Percentiles rank a stretch among this genome's conserved stretches.
phyloP scores from a whole-genome alignment of 1,284 basidiomycete genomes.

The Schizophyllum amplum region DNA sequence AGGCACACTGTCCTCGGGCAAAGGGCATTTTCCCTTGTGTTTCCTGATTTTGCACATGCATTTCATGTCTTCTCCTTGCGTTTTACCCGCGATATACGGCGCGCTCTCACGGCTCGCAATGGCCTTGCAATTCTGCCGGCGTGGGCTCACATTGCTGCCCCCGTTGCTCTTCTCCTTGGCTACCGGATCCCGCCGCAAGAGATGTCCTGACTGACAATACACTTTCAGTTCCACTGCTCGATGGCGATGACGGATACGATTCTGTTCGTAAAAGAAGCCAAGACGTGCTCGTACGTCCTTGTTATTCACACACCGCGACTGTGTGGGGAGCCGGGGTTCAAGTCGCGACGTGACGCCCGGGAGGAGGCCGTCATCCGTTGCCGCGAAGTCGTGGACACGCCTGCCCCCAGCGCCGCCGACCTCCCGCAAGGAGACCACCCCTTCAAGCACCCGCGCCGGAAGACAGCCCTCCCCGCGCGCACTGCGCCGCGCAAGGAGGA shows the following conservation, averaged over 20 bases:
- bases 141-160: background rate
- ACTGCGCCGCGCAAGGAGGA: constrained; percentile 14
- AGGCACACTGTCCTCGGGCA: background rate
- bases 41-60: background rate
- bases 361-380: constrained; percentile 68
- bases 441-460: constrained; percentile 37
- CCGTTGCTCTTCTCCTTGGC: background rate
- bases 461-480: constrained; percentile 37
- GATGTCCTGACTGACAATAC: no score
- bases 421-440: constrained; percentile 49
- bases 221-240: constrained; percentile 81
- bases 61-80: background rate
- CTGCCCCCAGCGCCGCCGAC: constrained; percentile 19
- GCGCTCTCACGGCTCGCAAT: background rate
- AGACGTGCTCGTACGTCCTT: constrained; percentile 85
- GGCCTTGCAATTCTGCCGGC: background rate
- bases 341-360: constrained; percentile 56
- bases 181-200: background rate
- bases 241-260: constrained; percentile 84
- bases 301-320: constrained; percentile 90
- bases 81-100: background rate
- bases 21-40: background rate
- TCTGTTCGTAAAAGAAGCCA: constrained; percentile 85
- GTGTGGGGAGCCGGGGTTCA: constrained; percentile 87
- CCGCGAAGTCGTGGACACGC: constrained; percentile 54